Base-by-base conservation (phyloP, 352 stramenopile genomes). In the Pythium volutum region DNA sequence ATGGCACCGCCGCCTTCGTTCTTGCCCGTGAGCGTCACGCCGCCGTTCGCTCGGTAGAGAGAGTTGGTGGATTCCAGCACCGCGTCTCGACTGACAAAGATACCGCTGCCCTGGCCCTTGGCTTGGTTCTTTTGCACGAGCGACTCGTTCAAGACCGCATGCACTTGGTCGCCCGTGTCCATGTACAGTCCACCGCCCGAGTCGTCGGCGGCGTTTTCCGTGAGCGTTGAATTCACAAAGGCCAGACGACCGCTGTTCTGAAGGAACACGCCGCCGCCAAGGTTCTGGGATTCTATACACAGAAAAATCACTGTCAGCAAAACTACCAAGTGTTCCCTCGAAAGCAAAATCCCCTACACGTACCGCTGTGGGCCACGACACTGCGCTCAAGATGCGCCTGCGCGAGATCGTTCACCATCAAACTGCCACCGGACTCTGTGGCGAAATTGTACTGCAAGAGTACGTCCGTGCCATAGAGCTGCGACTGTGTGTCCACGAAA, bases 1-100 rank as follows among this genome's bases (percentile, higher is more conserved):
- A 89, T 76, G 0, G 64, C 80, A 1, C 80, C 80, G 4, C 80
- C 80, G 1, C 43, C 69, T 67, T 89, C 80, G 27, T 74, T 89
- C 57, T 81, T 89, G 1, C 80, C 80, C 8, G 74, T 83, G 0
- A 58, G 41, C 0, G 68, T 77, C 14, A 87, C 39, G 1, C 76
- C 74, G 11, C 64, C 64, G 50, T 89, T 89, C 12, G 50, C 58
- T 0, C 61, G 26, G 46, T 76, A 89, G 0, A 48, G 38, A 2
- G 73, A 66, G 36, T 62, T 46, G 7, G 51, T 64, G 3, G 57
- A 49, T 12, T 15, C 26, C 3, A 88, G 51, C 8, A 60, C 45
- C 6, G 77, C 78, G 27, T 80, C 75, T 16, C 76, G 76, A 11
- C 76, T 79, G 14, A 87, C 67, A 49, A 69, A 89, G 0, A 87